A percentile compares a stretch with the other conserved stretches of the same genome.
phyloP scores from a whole-genome alignment of 176 grass and related monocot genomes.

The Paspalum notatum region DNA sequence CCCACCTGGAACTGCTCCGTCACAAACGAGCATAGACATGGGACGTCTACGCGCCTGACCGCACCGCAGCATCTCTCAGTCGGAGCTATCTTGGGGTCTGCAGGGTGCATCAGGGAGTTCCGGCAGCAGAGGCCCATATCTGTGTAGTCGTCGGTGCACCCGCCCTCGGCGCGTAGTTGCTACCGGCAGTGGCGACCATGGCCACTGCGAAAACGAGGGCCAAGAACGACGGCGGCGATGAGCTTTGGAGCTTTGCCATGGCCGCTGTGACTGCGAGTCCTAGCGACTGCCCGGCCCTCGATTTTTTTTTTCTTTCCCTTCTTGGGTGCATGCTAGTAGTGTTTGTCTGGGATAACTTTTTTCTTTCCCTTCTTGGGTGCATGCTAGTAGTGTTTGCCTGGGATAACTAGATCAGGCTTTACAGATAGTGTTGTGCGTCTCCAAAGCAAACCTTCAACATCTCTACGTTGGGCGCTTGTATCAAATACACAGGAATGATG shows the following conservation, averaged over 20 bases:
- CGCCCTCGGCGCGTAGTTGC: not conserved
- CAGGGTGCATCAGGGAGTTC: not conserved
- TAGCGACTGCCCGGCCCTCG: too few species aligned
- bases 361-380: too few species aligned
- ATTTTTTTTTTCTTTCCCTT: too few species aligned
- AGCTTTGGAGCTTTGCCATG: not conserved
- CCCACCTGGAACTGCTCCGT: not conserved
- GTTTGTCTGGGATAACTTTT: too few species aligned
- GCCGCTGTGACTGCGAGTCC: not conserved
- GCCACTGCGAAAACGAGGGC: not conserved
- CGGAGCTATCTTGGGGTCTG: not conserved
- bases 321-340: too few species aligned
- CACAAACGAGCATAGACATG: not conserved
- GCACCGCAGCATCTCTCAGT: not conserved
- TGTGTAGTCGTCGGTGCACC: not conserved
- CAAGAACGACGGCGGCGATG: too few species aligned
- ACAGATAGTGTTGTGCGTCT: too few species aligned
- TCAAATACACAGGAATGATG: too few species aligned
- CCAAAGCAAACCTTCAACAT: too few species aligned
- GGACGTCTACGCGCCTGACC: not conserved
- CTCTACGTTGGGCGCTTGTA: too few species aligned
- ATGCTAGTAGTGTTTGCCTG: too few species aligned
- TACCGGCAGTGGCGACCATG: not conserved
- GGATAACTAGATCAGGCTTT: too few species aligned
- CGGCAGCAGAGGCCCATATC: not conserved